Percentiles rank a stretch among this genome's conserved stretches.
Evolutionary conservation across 352 stramenopile species (phyloP).

Genomic region (Phytophthora pini): DNA sequence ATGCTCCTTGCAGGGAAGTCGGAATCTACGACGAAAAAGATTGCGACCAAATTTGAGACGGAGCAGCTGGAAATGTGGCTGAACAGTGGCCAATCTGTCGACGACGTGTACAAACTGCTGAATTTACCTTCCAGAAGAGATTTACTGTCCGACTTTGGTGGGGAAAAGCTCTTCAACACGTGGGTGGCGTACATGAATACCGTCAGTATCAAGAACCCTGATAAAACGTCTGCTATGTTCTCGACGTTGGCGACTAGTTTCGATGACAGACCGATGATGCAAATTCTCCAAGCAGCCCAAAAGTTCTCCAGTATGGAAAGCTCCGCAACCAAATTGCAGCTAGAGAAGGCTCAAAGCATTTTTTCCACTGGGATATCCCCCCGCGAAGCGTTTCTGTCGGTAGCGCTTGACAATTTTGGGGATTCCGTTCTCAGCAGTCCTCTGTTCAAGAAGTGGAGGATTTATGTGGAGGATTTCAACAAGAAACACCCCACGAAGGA

Average conservation of each 20-base stretch:
- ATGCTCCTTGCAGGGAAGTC: not conserved
- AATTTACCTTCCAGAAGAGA: not conserved
- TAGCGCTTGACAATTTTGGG: not conserved
- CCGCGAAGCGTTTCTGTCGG: not conserved
- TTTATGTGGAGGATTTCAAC: conserved; percentile 1
- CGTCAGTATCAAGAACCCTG: not conserved
- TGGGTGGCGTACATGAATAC: conserved; percentile 1
- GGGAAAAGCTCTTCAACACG: not conserved
- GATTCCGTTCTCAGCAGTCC: not conserved
- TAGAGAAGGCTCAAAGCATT: not conserved
- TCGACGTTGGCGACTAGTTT: not conserved
- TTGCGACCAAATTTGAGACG: not conserved
- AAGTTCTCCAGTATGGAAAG: not conserved
- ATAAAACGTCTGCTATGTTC: not conserved
- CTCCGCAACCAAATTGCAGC: not conserved
- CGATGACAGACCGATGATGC: not conserved
- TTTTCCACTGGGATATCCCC: not conserved
- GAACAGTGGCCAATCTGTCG: not conserved
- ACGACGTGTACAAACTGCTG: not conserved
- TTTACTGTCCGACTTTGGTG: not conserved
- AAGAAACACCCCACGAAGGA: not conserved
- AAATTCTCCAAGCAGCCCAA: conserved; percentile 2
- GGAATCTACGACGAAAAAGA: not conserved
- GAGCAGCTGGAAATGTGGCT: conserved; percentile 9
- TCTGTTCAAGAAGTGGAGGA: not conserved